Evolutionary conservation across 768 basidiomycete genomes (phyloP).

Genomic region (Lactifluus rugatus): DNA sequence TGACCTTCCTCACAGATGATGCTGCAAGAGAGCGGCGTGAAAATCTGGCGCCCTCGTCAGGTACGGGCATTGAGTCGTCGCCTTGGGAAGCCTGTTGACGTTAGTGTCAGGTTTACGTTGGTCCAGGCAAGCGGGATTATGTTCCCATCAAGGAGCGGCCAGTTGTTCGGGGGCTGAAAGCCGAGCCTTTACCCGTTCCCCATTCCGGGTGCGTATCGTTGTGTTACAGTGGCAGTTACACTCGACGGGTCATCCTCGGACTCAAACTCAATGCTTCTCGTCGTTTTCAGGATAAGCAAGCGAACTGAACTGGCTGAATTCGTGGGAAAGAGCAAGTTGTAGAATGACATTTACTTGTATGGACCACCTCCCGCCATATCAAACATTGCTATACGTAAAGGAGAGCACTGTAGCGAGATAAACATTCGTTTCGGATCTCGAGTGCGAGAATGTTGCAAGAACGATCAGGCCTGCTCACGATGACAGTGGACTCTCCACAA

Average conservation of each 20-base stretch:
- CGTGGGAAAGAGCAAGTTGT: slow-evolving; percentile 47
- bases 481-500: too few species aligned
- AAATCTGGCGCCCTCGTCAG: slow-evolving; percentile 88
- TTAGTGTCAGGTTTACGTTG: slow-evolving; percentile 54
- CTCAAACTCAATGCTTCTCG: neutral
- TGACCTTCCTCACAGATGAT: slow-evolving; percentile 55
- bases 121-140: slow-evolving; percentile 64
- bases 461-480: too few species aligned
- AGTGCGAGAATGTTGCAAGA: too few species aligned
- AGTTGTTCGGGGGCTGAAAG: slow-evolving; percentile 42
- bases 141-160: slow-evolving; percentile 52
- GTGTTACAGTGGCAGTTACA: neutral
- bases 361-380: neutral
- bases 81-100: neutral
- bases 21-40: slow-evolving; percentile 80
- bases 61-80: slow-evolving; percentile 28
- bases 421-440: too few species aligned
- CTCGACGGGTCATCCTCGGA: neutral
- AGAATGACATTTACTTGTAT: neutral
- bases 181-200: slow-evolving; percentile 51
- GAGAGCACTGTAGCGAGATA: too few species aligned
- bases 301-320: slow-evolving; percentile 54
- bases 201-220: slow-evolving; percentile 63
- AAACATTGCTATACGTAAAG: too few species aligned
- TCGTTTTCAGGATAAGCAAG: slow-evolving; percentile 46